Evolutionary conservation across 257 asterid genomes (phyloP), one percentile per base, ranked within the genome.

Genomic region (Ballota nigra): DNA sequence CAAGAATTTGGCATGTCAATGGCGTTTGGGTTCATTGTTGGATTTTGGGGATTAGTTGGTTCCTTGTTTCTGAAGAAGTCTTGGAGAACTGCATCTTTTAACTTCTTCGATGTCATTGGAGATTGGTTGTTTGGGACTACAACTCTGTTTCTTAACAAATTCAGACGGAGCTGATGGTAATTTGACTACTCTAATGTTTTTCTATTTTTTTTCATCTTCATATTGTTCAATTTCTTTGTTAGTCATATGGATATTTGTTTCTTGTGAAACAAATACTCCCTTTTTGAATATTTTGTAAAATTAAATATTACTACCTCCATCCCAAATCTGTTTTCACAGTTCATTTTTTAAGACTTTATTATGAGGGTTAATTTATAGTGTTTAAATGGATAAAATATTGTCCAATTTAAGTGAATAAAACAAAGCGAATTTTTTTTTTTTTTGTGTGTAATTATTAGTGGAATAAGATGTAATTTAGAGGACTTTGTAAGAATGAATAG

Each of bases 1-100:
- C 47, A 56, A 12, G 81, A 63, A 16, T 43, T 76, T 0, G 55
- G 31, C 31, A 10, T 81, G 8, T 63, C 78, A 10, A 47, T 72
- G 28, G 69, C n/a, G 1, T 20, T 64, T 12, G 86, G 88, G 0
- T 79, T 57, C 33, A 29, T 77, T 36, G 4, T 75, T 52, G 81
- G 83, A 33, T 83, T n/a, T n/a, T n/a, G n/a, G n/a, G n/a, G n/a
- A n/a, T n/a, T n/a, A n/a, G n/a, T n/a, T n/a, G n/a, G n/a, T n/a
- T 55, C 71, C 63, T 52, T 77, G 68, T 13, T 41, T 8, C 8
- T 83, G 1, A 79, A 58, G n/a, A n/a, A n/a, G n/a, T n/a, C n/a
- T n/a, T n/a, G n/a, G n/a, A n/a, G n/a, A n/a, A n/a, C n/a, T n/a
- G n/a, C 77, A 0, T 74, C 15, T 26, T 79, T 69, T 56, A 66